phyloP scores from a whole-genome alignment of 225 moss, liverwort and hornwort species.

The Neckera pumila region DNA sequence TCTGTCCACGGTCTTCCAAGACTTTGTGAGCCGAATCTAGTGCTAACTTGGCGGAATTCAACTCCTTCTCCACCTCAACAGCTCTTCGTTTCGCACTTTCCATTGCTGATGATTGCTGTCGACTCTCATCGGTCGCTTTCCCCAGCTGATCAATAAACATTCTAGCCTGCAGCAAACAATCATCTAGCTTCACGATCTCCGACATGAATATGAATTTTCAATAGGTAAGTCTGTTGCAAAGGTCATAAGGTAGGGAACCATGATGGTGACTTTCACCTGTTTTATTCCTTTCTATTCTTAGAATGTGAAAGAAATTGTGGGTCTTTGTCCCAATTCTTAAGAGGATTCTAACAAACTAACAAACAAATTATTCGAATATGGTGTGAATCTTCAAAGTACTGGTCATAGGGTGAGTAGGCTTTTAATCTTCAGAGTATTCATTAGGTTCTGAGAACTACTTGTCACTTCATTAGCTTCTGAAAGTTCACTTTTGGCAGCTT shows the following conservation, averaged over 20 bases:
- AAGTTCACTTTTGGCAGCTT: not conserved
- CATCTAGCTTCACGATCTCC: not conserved
- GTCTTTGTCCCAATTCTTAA: not conserved
- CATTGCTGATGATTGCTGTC: slow-evolving; percentile 50
- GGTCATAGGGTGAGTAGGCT: not conserved
- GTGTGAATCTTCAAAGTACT: not conserved
- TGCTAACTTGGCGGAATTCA: slow-evolving; percentile 39
- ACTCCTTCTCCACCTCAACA: slow-evolving; percentile 67
- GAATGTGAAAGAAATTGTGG: not conserved
- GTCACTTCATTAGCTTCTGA: not conserved
- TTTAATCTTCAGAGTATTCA: not conserved
- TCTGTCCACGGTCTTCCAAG: slow-evolving; percentile 57
- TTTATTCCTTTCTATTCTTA: not conserved
- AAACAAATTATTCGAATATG: not conserved
- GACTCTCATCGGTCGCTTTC: slow-evolving; percentile 78
- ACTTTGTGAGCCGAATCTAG: slow-evolving; percentile 56
- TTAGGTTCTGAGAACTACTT: no score
- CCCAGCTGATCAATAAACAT: slow-evolving; percentile 61
- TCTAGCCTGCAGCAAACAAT: slow-evolving; percentile 44
- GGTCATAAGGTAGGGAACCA: not conserved
- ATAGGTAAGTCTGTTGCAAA: not conserved
- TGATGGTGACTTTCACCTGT: not conserved
- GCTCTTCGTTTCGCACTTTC: slow-evolving; percentile 65
- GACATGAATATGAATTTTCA: not conserved
- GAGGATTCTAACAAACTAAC: not conserved